A percentile compares a stretch with the other conserved stretches of the same genome.
Conservation (phyloP, 2,329 filamentous ascomycete genomes). For the Intubia oerlemansii region DNA sequence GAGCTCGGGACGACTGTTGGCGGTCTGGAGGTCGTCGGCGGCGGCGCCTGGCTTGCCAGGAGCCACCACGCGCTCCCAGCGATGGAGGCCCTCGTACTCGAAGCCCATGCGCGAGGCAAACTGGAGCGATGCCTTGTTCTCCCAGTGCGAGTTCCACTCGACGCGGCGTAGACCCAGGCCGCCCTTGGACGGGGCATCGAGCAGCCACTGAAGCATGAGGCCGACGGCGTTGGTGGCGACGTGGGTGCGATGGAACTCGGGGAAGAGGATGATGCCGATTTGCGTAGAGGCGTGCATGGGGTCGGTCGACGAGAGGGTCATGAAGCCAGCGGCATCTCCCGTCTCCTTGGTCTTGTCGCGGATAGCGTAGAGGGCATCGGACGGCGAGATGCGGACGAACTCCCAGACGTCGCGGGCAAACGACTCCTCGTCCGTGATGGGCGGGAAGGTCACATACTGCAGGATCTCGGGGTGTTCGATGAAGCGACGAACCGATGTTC, state of each 20-base stretch:
- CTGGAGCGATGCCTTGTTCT: constrained; percentile 1
- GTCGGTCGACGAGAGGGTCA: constrained; percentile 1
- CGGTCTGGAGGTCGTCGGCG: neutral
- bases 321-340: neutral
- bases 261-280: constrained; percentile 4
- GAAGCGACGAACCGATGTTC: neutral
- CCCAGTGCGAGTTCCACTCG: constrained; percentile 2
- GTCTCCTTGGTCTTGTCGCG: neutral
- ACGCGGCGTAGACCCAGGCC: constrained; percentile 4
- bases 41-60: neutral
- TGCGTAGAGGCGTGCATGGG: constrained; percentile 2
- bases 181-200: constrained; percentile 1
- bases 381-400: neutral
- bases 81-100: constrained; percentile 2
- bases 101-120: constrained; percentile 1
- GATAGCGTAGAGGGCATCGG: constrained; percentile 1
- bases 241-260: constrained; percentile 4
- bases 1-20: constrained; percentile 1
- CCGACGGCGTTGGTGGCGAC: constrained; percentile 2
- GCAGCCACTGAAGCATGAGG: constrained; percentile 2
- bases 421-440: constrained; percentile 1
- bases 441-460: constrained; percentile 1
- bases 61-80: constrained; percentile 2
- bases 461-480: constrained; percentile 1
- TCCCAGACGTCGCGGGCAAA: constrained; percentile 2